Base-by-base conservation (phyloP, 2,329 filamentous ascomycete species). In the Botrytis porri region DNA sequence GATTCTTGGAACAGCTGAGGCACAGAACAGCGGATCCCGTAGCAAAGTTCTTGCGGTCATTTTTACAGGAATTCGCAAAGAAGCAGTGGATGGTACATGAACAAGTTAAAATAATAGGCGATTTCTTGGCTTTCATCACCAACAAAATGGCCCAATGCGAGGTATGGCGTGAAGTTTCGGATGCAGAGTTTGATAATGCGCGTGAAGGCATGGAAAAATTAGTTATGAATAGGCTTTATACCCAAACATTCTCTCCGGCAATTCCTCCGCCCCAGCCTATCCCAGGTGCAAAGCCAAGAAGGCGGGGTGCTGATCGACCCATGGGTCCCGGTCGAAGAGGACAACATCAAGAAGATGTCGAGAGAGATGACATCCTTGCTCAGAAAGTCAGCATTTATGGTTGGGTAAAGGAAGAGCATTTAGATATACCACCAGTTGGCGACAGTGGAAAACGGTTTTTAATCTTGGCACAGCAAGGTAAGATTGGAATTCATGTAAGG, bases 41-140 rank as follows among this genome's bases (percentile, higher is more conserved):
- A 3, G 97, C 97, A 8, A 92, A 95, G 76, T 99, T 98, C 80
- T 86, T 99, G 63, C 93, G 97, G 76, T 98, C 96, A 0, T 99
- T 99, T 79, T 84, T 99, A 43, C 90, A 90, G 66, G 97, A 99
- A 82, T 99, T 99, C 83, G 93, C 90, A 51, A 99, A 98, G 84
- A 93, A 95, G 77, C 96, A 98, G 82, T 99, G 96, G 96, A 97
- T 97, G 93, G 96, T 98, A 10, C 96, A 99, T 81, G 96, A 99
- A 83, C 96, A 99, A 82, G 96, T 98, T 81, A 99, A 99, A 84
- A 98, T 99, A 75, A 97, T 99, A 75, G 90, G 93, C 77, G 97
- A 99, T 81, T 99, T 99, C 78, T 85, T 99, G 65, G 90, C 94
- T 62, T 99, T 99, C 80, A 99, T 99, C 76, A 93, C 93, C 71